These are phyloP conservation scores for Fereydounia khargensis DNA, from an alignment of 1,284 basidiomycete species.

Conservation along the genomic window DNA sequence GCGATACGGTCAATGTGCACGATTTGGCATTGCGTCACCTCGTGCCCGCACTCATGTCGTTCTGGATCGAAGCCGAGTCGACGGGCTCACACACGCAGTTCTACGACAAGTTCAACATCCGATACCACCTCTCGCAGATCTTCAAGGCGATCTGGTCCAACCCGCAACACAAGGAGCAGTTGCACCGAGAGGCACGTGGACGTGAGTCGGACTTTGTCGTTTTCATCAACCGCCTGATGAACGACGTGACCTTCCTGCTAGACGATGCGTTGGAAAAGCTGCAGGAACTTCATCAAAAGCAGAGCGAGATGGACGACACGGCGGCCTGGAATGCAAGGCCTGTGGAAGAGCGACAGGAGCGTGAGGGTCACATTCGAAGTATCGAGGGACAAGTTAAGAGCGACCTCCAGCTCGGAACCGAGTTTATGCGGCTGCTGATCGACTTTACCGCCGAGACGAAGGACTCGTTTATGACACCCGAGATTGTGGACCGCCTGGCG, in stretches of 20 bases:
- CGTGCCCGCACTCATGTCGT: slow-evolving; percentile 87
- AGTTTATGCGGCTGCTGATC: slow-evolving; percentile 83
- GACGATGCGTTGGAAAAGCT: slow-evolving; percentile 92
- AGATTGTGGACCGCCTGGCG: slow-evolving; percentile 91
- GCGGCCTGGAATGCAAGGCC: slow-evolving; percentile 67
- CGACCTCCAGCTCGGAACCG: slow-evolving; percentile 81
- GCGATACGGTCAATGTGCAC: slow-evolving; percentile 78
- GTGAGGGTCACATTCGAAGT: slow-evolving; percentile 72
- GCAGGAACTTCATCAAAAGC: slow-evolving; percentile 80
- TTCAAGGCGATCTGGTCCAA: slow-evolving; percentile 54
- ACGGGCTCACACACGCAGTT: slow-evolving; percentile 97
- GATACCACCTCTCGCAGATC: slow-evolving; percentile 59
- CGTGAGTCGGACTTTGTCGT: slow-evolving; percentile 63
- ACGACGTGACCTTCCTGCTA: slow-evolving; percentile 96
- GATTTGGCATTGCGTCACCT: slow-evolving; percentile 80
- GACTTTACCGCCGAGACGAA: slow-evolving; percentile 89
- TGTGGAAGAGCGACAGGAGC: slow-evolving; percentile 75
- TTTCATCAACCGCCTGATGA: slow-evolving; percentile 97
- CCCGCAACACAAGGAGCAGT: slow-evolving; percentile 47
- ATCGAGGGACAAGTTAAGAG: slow-evolving; percentile 80
- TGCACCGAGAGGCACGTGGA: slow-evolving; percentile 35
- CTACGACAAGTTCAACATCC: slow-evolving; percentile 90
- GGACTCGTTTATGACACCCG: slow-evolving; percentile 89
- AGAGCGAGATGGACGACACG: slow-evolving; percentile 76
- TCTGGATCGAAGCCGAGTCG: slow-evolving; percentile 96